Evolutionary conservation across 2,329 filamentous ascomycete genomes (phyloP).

Genomic region (Aspergillus brasiliensis): DNA sequence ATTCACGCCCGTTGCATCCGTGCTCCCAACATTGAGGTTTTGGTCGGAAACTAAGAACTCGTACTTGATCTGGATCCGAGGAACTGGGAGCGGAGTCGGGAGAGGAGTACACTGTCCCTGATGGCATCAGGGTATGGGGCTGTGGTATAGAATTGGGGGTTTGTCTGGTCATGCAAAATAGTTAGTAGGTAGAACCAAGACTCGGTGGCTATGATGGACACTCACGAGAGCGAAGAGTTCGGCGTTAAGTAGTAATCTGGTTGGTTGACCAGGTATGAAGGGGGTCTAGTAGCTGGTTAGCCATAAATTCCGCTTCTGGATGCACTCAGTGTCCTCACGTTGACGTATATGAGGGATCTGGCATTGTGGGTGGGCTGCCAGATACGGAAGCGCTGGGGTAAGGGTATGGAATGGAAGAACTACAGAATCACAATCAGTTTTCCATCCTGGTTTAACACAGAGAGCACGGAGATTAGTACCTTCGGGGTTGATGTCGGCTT

Average conservation of each 20-base stretch:
- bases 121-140: constrained; percentile 25
- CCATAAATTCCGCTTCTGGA: neutral
- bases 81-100: constrained; percentile 28
- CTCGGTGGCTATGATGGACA: neutral
- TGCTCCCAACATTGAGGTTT: constrained; percentile 98
- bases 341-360: constrained; percentile 27
- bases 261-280: constrained; percentile 38
- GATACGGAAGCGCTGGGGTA: constrained; percentile 24
- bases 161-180: constrained; percentile 19
- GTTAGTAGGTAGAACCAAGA: constrained; percentile 13
- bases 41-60: constrained; percentile 75
- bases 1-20: constrained; percentile 91
- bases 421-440: constrained; percentile 8
- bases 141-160: constrained; percentile 31
- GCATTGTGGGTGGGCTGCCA: constrained; percentile 21
- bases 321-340: constrained; percentile 20
- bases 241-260: constrained; percentile 38
- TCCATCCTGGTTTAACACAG: neutral
- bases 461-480: constrained; percentile 15
- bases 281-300: constrained; percentile 27
- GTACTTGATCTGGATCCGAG: constrained; percentile 53
- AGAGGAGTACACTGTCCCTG: constrained; percentile 31
- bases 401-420: constrained; percentile 25
- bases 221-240: constrained; percentile 35
- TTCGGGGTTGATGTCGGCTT: constrained; percentile 23